These are phyloP conservation scores for Circinella minor DNA, from an alignment of 371 early-diverging fungal genomes.

Conservation along the genomic window DNA sequence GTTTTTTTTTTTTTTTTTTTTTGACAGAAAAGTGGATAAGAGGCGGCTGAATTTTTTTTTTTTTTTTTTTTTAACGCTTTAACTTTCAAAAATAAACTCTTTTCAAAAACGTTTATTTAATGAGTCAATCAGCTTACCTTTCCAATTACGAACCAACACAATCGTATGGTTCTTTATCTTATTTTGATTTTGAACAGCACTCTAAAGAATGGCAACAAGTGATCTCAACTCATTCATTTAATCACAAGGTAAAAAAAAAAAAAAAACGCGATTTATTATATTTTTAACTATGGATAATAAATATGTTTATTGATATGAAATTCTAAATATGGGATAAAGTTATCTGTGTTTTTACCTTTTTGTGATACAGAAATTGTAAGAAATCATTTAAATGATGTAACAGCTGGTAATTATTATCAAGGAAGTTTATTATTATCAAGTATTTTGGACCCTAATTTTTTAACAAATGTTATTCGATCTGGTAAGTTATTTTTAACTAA, in stretches of 20 bases:
- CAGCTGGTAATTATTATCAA: conserved; percentile 37
- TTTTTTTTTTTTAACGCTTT: neutral
- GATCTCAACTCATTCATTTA: conserved; percentile 57
- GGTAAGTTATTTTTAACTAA: conserved; percentile 22
- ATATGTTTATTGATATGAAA: neutral
- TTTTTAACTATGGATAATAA: no score
- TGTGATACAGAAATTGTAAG: conserved; percentile 30
- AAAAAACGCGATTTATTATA: neutral
- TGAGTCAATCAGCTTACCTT: conserved; percentile 15
- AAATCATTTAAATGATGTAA: conserved; percentile 17
- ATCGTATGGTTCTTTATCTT: conserved; percentile 15
- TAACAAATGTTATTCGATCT: conserved; percentile 30
- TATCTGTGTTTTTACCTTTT: conserved; percentile 31
- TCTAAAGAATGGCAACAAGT: conserved; percentile 28
- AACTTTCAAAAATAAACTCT: neutral
- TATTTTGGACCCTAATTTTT: conserved; percentile 39
- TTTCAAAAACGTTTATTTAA: neutral
- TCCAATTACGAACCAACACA: conserved; percentile 7
- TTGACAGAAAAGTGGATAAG: neutral
- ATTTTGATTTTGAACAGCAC: conserved; percentile 33
- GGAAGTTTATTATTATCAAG: conserved; percentile 33
- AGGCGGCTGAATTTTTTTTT: neutral
- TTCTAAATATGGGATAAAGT: conserved; percentile 18
- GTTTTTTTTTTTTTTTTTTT: neutral
- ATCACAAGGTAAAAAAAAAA: conserved; percentile 47